Evolutionary conservation across 257 asterid genomes (phyloP).

Genomic region (Thymus mandschuricus): DNA sequence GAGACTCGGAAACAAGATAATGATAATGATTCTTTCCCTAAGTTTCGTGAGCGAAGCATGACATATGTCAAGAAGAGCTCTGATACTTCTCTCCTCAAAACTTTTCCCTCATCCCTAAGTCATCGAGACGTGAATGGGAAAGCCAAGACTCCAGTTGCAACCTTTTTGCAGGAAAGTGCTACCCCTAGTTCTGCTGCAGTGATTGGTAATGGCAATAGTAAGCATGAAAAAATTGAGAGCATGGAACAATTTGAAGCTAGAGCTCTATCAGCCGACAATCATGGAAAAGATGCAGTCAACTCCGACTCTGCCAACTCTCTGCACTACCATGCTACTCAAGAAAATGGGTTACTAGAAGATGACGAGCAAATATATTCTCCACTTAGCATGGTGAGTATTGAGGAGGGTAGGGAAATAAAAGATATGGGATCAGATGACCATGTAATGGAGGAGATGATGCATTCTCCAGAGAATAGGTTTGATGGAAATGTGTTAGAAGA

Average conservation of each 20-base stretch:
- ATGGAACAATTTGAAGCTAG: constrained; percentile 24
- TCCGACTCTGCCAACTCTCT: constrained; percentile 4
- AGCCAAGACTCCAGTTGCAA: constrained; percentile 35
- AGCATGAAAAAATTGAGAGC: constrained; percentile 21
- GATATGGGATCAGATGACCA: constrained; percentile 11
- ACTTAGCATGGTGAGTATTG: constrained; percentile 7
- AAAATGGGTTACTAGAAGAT: constrained; percentile 28
- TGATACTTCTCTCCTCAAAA: constrained; percentile 33
- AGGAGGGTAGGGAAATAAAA: constrained; percentile 16
- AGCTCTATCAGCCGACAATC: constrained; percentile 22
- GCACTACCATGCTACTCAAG: constrained; percentile 21
- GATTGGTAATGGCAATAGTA: constrained; percentile 30
- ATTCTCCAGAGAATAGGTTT: constrained; percentile 27
- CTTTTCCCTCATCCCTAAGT: constrained; percentile 51
- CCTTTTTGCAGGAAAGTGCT: constrained; percentile 36
- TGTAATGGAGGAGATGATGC: constrained; percentile 11
- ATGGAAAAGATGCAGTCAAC: constrained; percentile 2
- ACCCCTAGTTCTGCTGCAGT: constrained; percentile 27
- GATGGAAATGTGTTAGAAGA: constrained; percentile 37
- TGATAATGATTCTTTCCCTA: constrained; percentile 38
- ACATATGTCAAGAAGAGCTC: constrained; percentile 56
- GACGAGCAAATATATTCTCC: constrained; percentile 21
- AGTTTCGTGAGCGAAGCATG: constrained; percentile 61
- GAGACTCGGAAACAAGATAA: constrained; percentile 35
- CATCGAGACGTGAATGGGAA: constrained; percentile 36